phyloP scores from a whole-genome alignment of 129 eudicot species.

The Sambucus nigra region DNA sequence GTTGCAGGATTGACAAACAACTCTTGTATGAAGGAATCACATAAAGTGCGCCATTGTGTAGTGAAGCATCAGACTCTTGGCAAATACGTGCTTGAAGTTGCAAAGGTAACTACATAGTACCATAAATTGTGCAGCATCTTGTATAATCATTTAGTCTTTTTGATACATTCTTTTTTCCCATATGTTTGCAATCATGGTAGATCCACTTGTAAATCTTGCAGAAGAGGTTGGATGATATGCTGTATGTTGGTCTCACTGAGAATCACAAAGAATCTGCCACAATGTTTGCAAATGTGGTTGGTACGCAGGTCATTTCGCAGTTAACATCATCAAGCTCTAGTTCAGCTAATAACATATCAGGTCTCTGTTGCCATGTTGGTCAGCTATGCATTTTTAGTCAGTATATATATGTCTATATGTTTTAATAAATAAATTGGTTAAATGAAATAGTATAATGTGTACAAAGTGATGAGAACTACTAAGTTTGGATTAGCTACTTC shows the following conservation, averaged over 20 bases:
- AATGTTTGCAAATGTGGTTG: constrained; percentile 87
- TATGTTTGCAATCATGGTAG: constrained; percentile 23
- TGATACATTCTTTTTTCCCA: constrained; percentile 6
- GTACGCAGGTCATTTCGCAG: constrained; percentile 75
- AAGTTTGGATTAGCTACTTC: neutral
- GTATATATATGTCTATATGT: too few relatives aligned
- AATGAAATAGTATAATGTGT: too few relatives aligned
- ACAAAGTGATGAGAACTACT: too few relatives aligned
- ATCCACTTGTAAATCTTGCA: constrained; percentile 33
- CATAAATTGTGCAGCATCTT: neutral
- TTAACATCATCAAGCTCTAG: constrained; percentile 26
- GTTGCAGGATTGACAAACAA: constrained; percentile 89
- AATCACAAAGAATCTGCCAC: constrained; percentile 79
- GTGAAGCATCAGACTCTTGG: constrained; percentile 63
- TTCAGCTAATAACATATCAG: constrained; percentile 26
- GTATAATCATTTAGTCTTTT: neutral
- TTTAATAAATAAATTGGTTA: neutral
- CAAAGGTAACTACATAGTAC: constrained; percentile 53
- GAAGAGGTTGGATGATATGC: constrained; percentile 92
- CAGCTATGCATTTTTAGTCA: neutral
- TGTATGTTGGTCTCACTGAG: constrained; percentile 91
- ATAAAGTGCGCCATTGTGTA: constrained; percentile 87
- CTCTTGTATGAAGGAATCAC: constrained; percentile 51
- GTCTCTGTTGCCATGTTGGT: constrained; percentile 21
- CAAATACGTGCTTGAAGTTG: constrained; percentile 78